Percentiles rank a stretch among this genome's conserved stretches.
Conservation (phyloP, 2,329 filamentous ascomycete species). For the Penicillium sp. region DNA sequence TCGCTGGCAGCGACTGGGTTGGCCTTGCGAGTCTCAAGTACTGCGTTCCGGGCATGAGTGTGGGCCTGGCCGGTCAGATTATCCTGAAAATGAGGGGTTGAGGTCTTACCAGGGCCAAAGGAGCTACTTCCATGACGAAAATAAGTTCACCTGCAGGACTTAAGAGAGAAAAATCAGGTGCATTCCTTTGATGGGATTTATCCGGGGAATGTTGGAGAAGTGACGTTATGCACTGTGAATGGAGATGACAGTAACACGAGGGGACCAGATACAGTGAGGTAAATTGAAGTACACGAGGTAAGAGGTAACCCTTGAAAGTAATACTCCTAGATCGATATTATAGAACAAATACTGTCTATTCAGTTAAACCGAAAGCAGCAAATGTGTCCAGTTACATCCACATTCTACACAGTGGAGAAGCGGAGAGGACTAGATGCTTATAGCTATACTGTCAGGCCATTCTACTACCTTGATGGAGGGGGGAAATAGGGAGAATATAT, state of each 20-base stretch:
- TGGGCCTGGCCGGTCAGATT: slow-evolving; percentile 60
- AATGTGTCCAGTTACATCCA: slow-evolving; percentile 11
- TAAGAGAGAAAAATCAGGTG: neutral
- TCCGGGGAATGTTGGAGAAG: slow-evolving; percentile 2
- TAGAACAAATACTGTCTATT: neutral
- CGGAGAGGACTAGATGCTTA: neutral
- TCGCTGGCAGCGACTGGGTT: slow-evolving; percentile 79
- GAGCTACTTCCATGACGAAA: slow-evolving; percentile 63
- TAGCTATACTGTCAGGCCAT: neutral
- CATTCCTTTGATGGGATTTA: neutral
- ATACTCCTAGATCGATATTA: neutral
- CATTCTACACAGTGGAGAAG: slow-evolving; percentile 15
- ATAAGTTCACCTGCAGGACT: neutral
- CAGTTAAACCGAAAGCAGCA: slow-evolving; percentile 9
- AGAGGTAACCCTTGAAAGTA: neutral
- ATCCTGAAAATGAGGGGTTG: neutral
- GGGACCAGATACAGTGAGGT: neutral
- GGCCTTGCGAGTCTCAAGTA: slow-evolving; percentile 63
- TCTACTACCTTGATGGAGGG: neutral
- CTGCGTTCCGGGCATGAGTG: slow-evolving; percentile 82
- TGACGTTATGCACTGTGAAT: slow-evolving; percentile 2
- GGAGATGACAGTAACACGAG: neutral
- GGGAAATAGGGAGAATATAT: neutral
- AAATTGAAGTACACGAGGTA: neutral
- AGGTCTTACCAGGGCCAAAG: slow-evolving; percentile 58